Base-by-base conservation (phyloP, 2,329 filamentous ascomycete species). In the Paraconiothyrium sp. region DNA sequence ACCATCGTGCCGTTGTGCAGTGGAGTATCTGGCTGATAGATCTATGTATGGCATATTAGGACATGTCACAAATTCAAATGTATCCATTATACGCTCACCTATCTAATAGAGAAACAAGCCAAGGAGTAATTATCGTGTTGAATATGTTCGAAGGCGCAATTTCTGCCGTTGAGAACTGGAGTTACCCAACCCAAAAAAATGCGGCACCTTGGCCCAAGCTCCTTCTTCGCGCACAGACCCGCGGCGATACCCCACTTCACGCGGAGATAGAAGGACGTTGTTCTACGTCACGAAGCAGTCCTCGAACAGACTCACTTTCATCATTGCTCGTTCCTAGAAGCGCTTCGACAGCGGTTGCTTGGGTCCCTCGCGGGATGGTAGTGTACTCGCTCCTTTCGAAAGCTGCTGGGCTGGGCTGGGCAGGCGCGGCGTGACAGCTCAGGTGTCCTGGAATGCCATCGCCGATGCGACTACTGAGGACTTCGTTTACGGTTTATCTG, bases 1-100 rank as follows among this genome's bases (percentile, higher is more conserved):
- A 67, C 65, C 73, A 77, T 77, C 22, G 60, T 71, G 54, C 43
- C 14, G 13, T 52, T 58, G 61, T 58, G 58, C 34, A 56, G 20
- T 49, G 59, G 16, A 35, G 57, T 35, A 8, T 58, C 22, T 35
- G 34, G 35, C 13, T 44, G 22, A 64, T 61, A 46, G 49, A 49
- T 24, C 30, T 63, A 20, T 69, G 65, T 69, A n/a, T 7, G 4
- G 67, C 68, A 67, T 67, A 10, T 63, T 67, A 34, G 62, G 54
- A 54, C 50, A 24, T 24, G 24, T 52, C 34, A 60, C 44, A 54
- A 54, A 46, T 24, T 4, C 37, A 32, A 35, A n/a, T 9, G n/a
- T 10, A 32, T 22, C 2, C 5, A 39, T 14, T 16, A 46, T 16
- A 14, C 46, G 27, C 41, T 34, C 41, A 55, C 52, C n/a, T 22